Conservation (phyloP, 306 rosid genomes). For the Astragalus glycyphyllos region DNA sequence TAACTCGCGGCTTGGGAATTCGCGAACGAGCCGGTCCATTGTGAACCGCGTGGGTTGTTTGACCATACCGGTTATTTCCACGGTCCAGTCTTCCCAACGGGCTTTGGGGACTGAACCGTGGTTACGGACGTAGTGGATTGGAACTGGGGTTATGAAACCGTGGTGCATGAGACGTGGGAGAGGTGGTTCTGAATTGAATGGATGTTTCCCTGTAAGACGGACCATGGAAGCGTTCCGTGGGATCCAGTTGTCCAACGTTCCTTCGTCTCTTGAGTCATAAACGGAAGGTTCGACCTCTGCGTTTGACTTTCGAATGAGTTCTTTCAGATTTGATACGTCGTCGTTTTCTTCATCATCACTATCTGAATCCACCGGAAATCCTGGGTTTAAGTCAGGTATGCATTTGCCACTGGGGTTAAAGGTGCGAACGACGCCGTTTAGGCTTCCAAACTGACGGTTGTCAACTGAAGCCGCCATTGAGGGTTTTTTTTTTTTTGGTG, state of each 20-base stretch:
- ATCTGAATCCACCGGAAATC: slow-evolving; percentile 36
- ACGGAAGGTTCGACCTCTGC: slow-evolving; percentile 61
- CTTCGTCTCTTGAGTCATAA: slow-evolving; percentile 64
- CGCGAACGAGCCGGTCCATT: slow-evolving; percentile 65
- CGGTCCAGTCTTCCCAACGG: slow-evolving; percentile 68
- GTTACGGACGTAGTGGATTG: slow-evolving; percentile 87
- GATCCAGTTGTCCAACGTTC: slow-evolving; percentile 71
- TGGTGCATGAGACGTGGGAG: slow-evolving; percentile 75
- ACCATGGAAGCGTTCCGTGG: slow-evolving; percentile 64
- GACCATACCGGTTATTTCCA: slow-evolving; percentile 70
- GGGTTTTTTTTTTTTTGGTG: background rate
- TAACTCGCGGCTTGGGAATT: slow-evolving; percentile 58
- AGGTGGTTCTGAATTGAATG: slow-evolving; percentile 73
- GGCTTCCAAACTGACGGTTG: slow-evolving; percentile 53
- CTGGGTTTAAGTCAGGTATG: slow-evolving; percentile 42
- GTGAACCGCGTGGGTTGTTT: slow-evolving; percentile 58
- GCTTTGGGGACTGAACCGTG: slow-evolving; percentile 71
- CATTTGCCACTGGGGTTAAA: slow-evolving; percentile 32
- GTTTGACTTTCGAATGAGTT: slow-evolving; percentile 45
- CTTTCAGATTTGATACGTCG: slow-evolving; percentile 8
- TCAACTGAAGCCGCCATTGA: slow-evolving; percentile 71
- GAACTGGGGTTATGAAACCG: slow-evolving; percentile 83
- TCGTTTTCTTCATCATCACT: slow-evolving; percentile 58
- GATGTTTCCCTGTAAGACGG: slow-evolving; percentile 89
- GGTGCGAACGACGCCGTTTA: slow-evolving; percentile 55